Evolutionary conservation across 1,139 yeast genomes (phyloP), one percentile per base, ranked within the genome.

Genomic region (Lodderomyces orthopsilosis): DNA sequence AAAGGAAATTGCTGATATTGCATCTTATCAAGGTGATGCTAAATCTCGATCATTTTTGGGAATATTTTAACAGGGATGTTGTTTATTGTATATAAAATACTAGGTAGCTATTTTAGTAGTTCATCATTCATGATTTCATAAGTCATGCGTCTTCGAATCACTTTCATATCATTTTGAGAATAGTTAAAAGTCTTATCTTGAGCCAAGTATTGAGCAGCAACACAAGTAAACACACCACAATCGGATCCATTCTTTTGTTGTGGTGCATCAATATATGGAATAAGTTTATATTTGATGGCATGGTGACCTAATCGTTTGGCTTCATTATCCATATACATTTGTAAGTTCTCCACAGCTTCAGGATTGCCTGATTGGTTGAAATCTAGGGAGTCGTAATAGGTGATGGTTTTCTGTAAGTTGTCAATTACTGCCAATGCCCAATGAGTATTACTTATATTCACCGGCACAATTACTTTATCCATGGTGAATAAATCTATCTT

Each of bases 191-290:
- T 67, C 28, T 63, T 59, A 9, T 66, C 66, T 43, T 78, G 60
- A 14, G 88, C 69, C 37, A 87, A 55, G 40, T 75, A 83, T 42
- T 81, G 77, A 1, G 89, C 88, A 46, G 85, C 85, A 44, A 89
- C 79, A 61, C 97, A 86, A 7, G 95, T 79, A 57, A 91, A 93
- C 1, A 93, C 95, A 1, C 99, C 99, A 66, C 99, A 94, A 61
- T 94, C 99, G 52, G 63, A 87, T 0, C 97, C 97, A 59, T 94
- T 94, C 26, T 75, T 70, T 61, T 94, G 99, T 53, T 84, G 89
- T 0, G 98, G 98, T 30, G 91, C 79, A 21, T 72, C 67, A 30
- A 70, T 62, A 43, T 57, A 66, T 2, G 66, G 68, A 34, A 55
- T 51, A 35, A 64, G 59, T 46, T 58, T 55, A 51, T 75, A 71